These are phyloP conservation scores for Cubamyces sp. DNA, from an alignment of 768 basidiomycete species.

Conservation along the genomic window DNA sequence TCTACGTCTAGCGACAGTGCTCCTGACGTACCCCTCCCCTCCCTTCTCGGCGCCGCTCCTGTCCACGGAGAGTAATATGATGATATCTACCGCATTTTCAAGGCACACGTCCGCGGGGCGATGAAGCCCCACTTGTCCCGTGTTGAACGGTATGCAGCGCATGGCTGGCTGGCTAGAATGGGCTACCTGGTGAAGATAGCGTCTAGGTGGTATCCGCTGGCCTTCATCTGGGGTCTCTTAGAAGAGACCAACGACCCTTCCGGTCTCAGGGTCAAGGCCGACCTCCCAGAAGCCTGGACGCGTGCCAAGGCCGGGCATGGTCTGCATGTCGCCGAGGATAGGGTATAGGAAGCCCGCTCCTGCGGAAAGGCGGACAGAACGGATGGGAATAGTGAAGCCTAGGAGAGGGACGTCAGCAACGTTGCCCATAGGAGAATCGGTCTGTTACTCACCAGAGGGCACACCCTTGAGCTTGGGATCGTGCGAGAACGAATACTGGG, in stretches of 20 bases:
- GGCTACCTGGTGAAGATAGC: constrained; percentile 38
- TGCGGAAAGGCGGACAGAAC: constrained; percentile 83
- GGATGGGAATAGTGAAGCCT: constrained; percentile 94
- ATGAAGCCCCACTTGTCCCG: constrained; percentile 32
- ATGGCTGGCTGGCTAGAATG: constrained; percentile 30
- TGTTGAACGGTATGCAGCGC: constrained; percentile 46
- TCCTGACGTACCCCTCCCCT: constrained; percentile 17
- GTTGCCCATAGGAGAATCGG: not conserved
- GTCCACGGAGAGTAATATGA: constrained; percentile 7
- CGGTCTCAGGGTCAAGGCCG: constrained; percentile 76
- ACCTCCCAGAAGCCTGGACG: constrained; percentile 96
- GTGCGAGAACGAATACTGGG: constrained; percentile 96
- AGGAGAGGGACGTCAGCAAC: not conserved
- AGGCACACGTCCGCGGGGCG: constrained; percentile 17
- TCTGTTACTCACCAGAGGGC: constrained; percentile 61
- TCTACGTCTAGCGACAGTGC: not conserved
- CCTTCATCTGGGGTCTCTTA: constrained; percentile 38
- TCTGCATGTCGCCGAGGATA: constrained; percentile 95
- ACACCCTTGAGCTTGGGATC: constrained; percentile 90
- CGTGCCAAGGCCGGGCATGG: constrained; percentile 95
- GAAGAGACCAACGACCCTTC: constrained; percentile 86
- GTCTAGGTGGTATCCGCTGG: constrained; percentile 16
- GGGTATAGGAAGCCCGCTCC: constrained; percentile 97
- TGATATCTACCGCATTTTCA: constrained; percentile 11
- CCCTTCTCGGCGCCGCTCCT: constrained; percentile 18